Percentiles rank a stretch among this genome's conserved stretches.
Conservation (phyloP, 139 green algal genomes). For the Parachlorella kessleri region DNA sequence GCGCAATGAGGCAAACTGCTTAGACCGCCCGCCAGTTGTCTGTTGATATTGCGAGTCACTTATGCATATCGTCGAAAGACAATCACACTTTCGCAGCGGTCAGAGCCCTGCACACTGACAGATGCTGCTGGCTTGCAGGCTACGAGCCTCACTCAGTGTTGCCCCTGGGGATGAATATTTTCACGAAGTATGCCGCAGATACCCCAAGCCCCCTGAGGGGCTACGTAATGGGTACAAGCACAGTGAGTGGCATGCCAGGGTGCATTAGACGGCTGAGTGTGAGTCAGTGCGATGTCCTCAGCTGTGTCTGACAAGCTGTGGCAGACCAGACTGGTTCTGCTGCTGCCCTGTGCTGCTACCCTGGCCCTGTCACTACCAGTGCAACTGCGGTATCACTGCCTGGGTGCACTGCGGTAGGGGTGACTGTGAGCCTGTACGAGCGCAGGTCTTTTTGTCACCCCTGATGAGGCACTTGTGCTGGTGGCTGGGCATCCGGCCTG, state of each 20-base stretch:
- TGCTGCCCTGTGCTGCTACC: neutral
- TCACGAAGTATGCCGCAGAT: neutral
- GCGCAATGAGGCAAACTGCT: no score
- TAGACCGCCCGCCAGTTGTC: no score
- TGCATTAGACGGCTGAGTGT: neutral
- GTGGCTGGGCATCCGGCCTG: conserved; percentile 38
- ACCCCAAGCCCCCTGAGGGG: neutral
- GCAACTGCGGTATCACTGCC: neutral
- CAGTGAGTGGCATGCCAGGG: neutral
- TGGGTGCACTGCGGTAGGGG: no score
- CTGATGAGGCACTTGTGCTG: conserved; percentile 31
- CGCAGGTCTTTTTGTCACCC: neutral
- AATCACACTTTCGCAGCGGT: no score
- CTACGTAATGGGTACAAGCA: conserved; percentile 12
- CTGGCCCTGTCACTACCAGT: neutral
- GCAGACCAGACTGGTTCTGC: neutral
- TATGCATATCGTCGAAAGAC: no score
- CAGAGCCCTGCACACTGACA: no score
- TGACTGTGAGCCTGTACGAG: conserved; percentile 7
- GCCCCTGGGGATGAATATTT: conserved; percentile 22
- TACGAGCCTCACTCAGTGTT: conserved; percentile 47
- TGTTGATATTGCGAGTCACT: no score
- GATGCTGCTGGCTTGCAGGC: conserved; percentile 9
- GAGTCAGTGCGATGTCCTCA: neutral
- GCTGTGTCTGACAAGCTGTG: neutral